Evolutionary conservation across 495 filamentous ascomycete genomes (phyloP).

Genomic region (Gamarada debralockiae): DNA sequence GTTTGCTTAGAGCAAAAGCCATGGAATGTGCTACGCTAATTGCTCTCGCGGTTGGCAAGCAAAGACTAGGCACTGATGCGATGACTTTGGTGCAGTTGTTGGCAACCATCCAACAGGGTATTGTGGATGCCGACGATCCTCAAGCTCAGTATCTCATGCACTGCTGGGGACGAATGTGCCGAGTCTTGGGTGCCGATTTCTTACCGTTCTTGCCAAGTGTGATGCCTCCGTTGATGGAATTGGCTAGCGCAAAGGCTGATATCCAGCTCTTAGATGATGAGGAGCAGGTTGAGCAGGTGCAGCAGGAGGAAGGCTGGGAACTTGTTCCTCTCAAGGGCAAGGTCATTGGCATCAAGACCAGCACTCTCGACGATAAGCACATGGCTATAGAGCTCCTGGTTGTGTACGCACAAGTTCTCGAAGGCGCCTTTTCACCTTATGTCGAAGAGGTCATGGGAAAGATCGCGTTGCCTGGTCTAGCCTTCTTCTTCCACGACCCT

Average conservation of each 20-base stretch:
- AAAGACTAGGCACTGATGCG: slow-evolving; percentile 85
- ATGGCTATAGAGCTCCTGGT: slow-evolving; percentile 97
- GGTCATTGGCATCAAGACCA: slow-evolving; percentile 97
- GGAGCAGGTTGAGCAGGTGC: slow-evolving; percentile 85
- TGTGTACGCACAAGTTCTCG: slow-evolving; percentile 92
- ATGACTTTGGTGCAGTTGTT: slow-evolving; percentile 80
- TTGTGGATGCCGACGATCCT: slow-evolving; percentile 90
- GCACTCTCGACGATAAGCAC: slow-evolving; percentile 95
- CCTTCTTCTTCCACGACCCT: slow-evolving; percentile 99
- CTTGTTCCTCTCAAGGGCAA: slow-evolving; percentile 94
- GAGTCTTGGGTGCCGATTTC: slow-evolving; percentile 86
- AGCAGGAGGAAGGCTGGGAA: slow-evolving; percentile 98
- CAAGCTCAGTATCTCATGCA: slow-evolving; percentile 97
- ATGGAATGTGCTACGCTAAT: slow-evolving; percentile 99
- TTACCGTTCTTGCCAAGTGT: slow-evolving; percentile 87
- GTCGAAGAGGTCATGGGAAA: slow-evolving; percentile 93
- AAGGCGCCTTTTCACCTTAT: slow-evolving; percentile 87
- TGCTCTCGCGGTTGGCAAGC: slow-evolving; percentile 90
- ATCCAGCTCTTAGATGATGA: slow-evolving; percentile 96
- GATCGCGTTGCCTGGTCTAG: slow-evolving; percentile 87
- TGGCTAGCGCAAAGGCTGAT: slow-evolving; percentile 94
- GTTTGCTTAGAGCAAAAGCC: slow-evolving; percentile 89
- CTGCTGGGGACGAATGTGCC: slow-evolving; percentile 99
- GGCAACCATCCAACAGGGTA: slow-evolving; percentile 79
- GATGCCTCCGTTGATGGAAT: slow-evolving; percentile 88